Conservation (phyloP, 2,329 filamentous ascomycete species). For the Paraphaeosphaeria minitans region DNA sequence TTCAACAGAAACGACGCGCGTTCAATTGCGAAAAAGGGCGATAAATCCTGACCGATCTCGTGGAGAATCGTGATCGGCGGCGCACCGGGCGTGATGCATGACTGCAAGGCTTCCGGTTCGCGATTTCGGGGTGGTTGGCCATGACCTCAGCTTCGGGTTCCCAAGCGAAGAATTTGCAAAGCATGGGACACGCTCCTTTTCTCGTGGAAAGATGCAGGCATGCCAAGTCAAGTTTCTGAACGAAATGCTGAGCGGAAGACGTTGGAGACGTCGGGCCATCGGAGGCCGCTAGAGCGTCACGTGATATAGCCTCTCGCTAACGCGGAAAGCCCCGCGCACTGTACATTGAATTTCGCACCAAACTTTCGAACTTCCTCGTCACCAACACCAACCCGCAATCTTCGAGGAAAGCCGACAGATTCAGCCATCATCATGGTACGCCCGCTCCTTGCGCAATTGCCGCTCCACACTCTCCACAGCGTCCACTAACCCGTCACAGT, state of each 20-base stretch:
- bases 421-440: constrained; percentile 50
- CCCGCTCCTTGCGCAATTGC: constrained; percentile 9
- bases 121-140: neutral
- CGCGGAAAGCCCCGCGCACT: constrained; percentile 9
- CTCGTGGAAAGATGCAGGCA: neutral
- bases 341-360: neutral
- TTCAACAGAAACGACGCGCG: neutral
- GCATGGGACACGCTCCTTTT: neutral
- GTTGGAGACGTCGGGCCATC: neutral
- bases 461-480: neutral
- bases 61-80: neutral
- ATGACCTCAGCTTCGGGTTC: neutral
- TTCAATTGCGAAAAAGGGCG: neutral
- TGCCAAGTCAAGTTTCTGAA: neutral
- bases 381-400: constrained; percentile 27
- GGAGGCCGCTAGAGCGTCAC: neutral
- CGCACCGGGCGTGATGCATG: neutral
- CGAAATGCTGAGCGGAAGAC: neutral
- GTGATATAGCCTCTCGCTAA: constrained; percentile 2
- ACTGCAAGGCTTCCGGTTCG: neutral
- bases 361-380: constrained; percentile 5
- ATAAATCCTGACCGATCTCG: neutral
- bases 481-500: constrained; percentile 60
- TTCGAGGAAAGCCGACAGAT: constrained; percentile 54
- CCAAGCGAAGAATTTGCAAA: neutral